phyloP scores from a whole-genome alignment of 2,329 filamentous ascomycete species.

The Penicillium olsonii region DNA sequence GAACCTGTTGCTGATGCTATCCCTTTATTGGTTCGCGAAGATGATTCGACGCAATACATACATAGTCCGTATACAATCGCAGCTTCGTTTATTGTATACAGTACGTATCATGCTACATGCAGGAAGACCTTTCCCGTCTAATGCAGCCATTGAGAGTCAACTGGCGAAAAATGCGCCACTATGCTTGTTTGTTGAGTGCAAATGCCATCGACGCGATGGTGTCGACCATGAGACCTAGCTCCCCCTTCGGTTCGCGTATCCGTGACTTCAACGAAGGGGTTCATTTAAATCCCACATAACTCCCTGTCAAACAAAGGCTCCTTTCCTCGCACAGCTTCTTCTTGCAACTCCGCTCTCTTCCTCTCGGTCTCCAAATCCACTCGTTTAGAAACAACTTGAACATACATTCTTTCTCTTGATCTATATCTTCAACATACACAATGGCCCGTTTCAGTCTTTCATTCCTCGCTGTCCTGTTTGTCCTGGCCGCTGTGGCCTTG shows the following conservation, averaged over 20 bases:
- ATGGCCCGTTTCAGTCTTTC: conserved; percentile 37
- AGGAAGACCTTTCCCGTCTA: neutral
- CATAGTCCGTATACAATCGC: too few relatives aligned
- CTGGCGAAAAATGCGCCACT: neutral
- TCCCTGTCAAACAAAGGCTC: neutral
- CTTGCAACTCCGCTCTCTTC: neutral
- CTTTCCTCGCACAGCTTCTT: neutral
- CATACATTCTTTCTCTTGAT: conserved; percentile 7
- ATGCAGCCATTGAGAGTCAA: neutral
- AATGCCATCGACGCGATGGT: neutral
- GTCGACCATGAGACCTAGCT: neutral
- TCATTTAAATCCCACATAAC: conserved; percentile 15
- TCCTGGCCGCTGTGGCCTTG: conserved; percentile 31
- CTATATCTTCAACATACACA: conserved; percentile 11
- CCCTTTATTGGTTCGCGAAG: neutral
- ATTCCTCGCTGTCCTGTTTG: conserved; percentile 30
- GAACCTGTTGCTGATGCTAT: neutral
- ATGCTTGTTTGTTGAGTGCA: neutral
- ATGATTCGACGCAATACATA: neutral
- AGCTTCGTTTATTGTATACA: too few relatives aligned
- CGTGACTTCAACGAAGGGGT: conserved; percentile 12
- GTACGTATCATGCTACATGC: neutral
- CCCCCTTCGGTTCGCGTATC: conserved; percentile 9
- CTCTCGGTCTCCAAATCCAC: conserved; percentile 7
- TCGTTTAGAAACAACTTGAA: conserved; percentile 14